Evolutionary conservation across 306 rosid species (phyloP).

Genomic region (Cicer bijugum): DNA sequence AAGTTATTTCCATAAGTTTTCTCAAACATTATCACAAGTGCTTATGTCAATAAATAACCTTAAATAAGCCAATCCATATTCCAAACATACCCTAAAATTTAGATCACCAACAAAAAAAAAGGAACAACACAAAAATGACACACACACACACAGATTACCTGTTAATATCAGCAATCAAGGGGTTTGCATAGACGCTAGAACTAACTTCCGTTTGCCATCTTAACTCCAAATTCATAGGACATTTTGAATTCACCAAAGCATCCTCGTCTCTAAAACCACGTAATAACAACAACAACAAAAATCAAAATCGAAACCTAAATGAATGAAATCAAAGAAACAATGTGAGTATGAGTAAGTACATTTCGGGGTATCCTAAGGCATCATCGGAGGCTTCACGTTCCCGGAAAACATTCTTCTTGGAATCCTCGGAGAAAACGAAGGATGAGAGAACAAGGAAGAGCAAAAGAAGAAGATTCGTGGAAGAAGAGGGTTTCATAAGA

Average conservation of each 20-base stretch:
- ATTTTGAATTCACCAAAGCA: conserved; percentile 76
- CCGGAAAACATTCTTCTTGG: conserved; percentile 70
- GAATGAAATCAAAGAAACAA: not conserved
- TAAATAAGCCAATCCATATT: too few species aligned
- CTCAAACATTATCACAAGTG: too few species aligned
- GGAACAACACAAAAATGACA: not conserved
- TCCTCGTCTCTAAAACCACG: conserved; percentile 75
- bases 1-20: too few species aligned
- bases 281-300: conserved; percentile 10
- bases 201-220: conserved; percentile 99
- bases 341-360: conserved; percentile 45
- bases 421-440: conserved; percentile 57
- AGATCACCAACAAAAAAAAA: not conserved
- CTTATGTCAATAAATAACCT: too few species aligned
- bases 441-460: conserved; percentile 52
- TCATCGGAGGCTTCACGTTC: conserved; percentile 94
- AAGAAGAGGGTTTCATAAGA: conserved; percentile 64
- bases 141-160: conserved; percentile 52
- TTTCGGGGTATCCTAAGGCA: conserved; percentile 73
- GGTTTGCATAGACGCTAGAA: conserved; percentile 92
- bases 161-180: conserved; percentile 93
- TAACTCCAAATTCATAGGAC: conserved; percentile 95
- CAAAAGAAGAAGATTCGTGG: conserved; percentile 40
- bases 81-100: not conserved
- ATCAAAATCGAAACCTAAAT: conserved; percentile 19